Evolutionary conservation across 2,329 filamentous ascomycete genomes (phyloP), one percentile per base, ranked within the genome.

Genomic region (Penicillium sp.): DNA sequence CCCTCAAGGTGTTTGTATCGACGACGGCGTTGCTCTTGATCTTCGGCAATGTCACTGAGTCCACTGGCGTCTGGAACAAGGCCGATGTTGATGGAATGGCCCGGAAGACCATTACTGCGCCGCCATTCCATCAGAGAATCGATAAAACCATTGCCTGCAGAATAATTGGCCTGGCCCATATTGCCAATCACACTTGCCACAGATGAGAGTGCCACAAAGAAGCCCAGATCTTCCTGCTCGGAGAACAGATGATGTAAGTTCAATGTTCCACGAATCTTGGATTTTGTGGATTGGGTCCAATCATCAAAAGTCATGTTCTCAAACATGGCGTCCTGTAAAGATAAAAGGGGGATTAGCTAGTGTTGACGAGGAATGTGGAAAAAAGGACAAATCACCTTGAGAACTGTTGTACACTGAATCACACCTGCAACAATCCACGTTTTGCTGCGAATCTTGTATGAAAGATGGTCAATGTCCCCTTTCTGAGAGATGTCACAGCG

Each of bases 81-180:
- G 6, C 61, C 61, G 41, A 62, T 57, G 35, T 64, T 64, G 23
- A 64, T 62, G 5, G 52, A 57, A 29, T 57, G 41, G 1, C 61
- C 61, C 2, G 53, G 32, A 1, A 64, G 47, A 2, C 55, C 53
- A 13, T 59, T 48, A 13, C 36, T 48, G 1, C 52, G 54, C 16
- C 59, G 57, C 59, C 59, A 60, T 30, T 53, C 57, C 59, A 61
- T 60, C 29, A 66, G 53, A 7, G 46, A 56, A 27, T 64, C 63
- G 23, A 62, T 60, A 46, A 60, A 62, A 3, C 51, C 53, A 61
- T 83, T 82, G 5, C 79, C 82, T 0, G 81, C 81, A 2, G 81
- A 78, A 57, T 85, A 85, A 66, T 83, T 84, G 13, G 80, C 77
- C 56, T 85, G 83, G 0, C 81, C 81, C 5, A 79, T 77, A 58